These are phyloP conservation scores for Potentilla sterilis DNA, from an alignment of 306 rosid species.

Conservation along the genomic window DNA sequence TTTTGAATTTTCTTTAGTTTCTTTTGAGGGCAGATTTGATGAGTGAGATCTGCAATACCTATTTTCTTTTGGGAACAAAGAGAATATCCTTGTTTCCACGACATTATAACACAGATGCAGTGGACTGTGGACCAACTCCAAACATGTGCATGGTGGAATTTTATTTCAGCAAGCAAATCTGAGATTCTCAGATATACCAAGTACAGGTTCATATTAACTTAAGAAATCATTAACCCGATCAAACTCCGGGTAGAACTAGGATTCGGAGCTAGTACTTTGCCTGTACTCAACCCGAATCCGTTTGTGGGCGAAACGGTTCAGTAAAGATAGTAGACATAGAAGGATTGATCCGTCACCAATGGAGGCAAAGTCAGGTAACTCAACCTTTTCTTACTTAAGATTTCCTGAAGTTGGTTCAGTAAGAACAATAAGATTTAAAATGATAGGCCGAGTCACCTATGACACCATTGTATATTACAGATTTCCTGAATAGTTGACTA, in stretches of 20 bases:
- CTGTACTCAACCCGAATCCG: background rate
- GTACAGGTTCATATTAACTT: background rate
- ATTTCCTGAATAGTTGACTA: background rate
- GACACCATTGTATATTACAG: background rate
- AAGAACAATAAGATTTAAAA: background rate
- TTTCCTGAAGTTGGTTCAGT: background rate
- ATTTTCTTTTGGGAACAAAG: conserved; percentile 5
- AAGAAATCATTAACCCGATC: background rate
- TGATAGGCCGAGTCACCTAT: background rate
- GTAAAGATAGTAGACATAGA: background rate
- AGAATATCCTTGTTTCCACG: background rate
- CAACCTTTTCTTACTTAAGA: background rate
- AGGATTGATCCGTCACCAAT: background rate
- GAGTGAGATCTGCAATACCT: background rate
- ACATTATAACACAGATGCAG: background rate
- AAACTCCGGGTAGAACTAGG: background rate
- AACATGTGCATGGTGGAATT: background rate
- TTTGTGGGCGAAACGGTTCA: background rate
- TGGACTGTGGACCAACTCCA: background rate
- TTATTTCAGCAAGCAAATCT: background rate
- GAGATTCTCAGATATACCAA: background rate
- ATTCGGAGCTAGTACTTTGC: background rate
- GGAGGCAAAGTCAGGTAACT: background rate
- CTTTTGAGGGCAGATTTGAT: background rate
- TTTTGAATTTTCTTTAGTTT: background rate